Conservation (phyloP, 768 basidiomycete genomes). For the Tremella yokohamensis region DNA sequence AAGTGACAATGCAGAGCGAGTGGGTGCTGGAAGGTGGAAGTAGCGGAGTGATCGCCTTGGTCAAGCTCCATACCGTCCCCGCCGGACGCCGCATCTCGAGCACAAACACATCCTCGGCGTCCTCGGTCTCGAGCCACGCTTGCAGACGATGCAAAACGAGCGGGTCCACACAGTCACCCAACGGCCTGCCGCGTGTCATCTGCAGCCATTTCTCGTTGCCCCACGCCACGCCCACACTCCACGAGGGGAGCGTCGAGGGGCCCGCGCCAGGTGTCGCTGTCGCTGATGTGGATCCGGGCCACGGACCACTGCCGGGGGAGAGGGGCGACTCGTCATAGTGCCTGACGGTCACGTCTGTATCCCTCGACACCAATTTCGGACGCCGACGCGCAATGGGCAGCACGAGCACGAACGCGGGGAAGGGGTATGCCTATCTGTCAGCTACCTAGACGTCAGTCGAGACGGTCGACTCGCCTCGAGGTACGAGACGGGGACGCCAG, state of each 20-base stretch:
- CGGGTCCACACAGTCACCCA: constrained; percentile 29
- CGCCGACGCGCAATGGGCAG: constrained; percentile 18
- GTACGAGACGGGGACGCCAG: constrained; percentile 30
- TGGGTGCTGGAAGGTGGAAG: constrained; percentile 31
- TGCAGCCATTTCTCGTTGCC: constrained; percentile 39
- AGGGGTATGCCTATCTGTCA: constrained; percentile 35
- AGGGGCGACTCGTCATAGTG: constrained; percentile 32
- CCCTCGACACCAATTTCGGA: constrained; percentile 27
- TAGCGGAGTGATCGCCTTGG: constrained; percentile 29
- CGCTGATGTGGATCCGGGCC: not conserved
- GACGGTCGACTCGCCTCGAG: constrained; percentile 32
- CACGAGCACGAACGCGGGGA: constrained; percentile 35
- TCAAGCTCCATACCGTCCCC: constrained; percentile 14
- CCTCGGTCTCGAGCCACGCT: constrained; percentile 33
- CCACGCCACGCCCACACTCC: constrained; percentile 22
- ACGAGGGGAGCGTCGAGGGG: constrained; percentile 6
- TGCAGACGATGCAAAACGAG: constrained; percentile 20
- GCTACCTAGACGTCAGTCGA: not conserved
- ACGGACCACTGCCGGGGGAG: constrained; percentile 15
- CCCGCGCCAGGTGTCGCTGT: not conserved
- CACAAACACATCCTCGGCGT: constrained; percentile 14
- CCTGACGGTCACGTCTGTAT: constrained; percentile 40
- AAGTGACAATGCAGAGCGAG: constrained; percentile 38
- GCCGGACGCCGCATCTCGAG: constrained; percentile 18
- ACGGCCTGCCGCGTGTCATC: constrained; percentile 23